Conservation (phyloP, 2,329 filamentous ascomycete genomes). For the Penicillium sp. region DNA sequence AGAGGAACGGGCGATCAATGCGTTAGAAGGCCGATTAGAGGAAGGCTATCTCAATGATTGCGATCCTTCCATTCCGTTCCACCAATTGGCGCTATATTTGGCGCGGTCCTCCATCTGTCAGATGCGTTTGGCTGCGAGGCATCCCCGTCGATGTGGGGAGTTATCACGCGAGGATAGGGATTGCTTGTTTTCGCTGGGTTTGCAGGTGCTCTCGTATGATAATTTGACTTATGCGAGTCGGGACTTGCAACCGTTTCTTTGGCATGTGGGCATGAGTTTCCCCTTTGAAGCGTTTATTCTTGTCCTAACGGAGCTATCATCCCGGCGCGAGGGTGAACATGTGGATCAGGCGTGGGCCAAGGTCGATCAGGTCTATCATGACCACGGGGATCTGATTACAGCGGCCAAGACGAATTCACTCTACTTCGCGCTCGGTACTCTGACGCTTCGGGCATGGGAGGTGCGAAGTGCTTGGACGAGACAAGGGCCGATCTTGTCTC, state of each 20-base stretch:
- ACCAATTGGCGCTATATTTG: background rate
- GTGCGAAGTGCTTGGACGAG: background rate
- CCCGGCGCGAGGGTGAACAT: slow-evolving; percentile 1
- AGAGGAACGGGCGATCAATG: background rate
- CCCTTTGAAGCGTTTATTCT: slow-evolving; percentile 1
- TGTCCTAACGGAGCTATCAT: background rate
- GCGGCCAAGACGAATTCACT: slow-evolving; percentile 9
- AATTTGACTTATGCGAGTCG: background rate
- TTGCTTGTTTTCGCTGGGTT: background rate
- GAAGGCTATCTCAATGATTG: background rate
- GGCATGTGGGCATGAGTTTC: background rate
- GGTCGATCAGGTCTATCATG: slow-evolving; percentile 10
- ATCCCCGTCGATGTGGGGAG: background rate
- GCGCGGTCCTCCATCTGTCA: background rate
- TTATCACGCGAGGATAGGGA: background rate
- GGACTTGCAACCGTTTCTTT: background rate
- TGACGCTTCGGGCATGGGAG: background rate
- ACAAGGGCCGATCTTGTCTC: background rate
- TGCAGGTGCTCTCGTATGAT: background rate
- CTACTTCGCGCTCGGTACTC: slow-evolving; percentile 1
- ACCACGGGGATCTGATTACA: slow-evolving; percentile 8
- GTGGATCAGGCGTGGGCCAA: slow-evolving; percentile 11
- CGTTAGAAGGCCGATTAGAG: background rate
- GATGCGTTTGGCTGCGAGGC: background rate
- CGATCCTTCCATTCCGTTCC: background rate